Conservation (phyloP, 192 early-diverging fungal genomes). For the Chytriomyces sp. region DNA sequence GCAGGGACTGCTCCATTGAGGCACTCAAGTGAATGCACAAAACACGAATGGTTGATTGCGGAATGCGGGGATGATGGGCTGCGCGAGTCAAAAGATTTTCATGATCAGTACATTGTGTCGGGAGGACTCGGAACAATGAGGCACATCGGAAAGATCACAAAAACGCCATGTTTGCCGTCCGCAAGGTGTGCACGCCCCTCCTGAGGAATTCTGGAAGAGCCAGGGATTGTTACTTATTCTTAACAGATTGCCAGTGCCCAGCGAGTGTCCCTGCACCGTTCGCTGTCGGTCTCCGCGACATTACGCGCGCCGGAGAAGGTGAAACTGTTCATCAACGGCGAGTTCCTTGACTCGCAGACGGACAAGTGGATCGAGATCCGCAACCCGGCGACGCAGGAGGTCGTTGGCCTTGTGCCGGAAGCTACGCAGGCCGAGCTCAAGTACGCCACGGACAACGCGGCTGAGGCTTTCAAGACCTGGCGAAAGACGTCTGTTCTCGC, state of each 20-base stretch:
- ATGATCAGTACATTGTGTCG: too few relatives aligned
- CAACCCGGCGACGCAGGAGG: slow-evolving; percentile 92
- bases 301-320: not conserved
- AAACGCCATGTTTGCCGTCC: not conserved
- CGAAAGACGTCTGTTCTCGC: slow-evolving; percentile 77
- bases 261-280: not conserved
- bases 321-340: slow-evolving; percentile 83
- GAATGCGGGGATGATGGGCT: too few relatives aligned
- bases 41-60: too few relatives aligned
- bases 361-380: slow-evolving; percentile 84
- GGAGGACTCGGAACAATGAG: not conserved
- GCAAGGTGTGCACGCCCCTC: not conserved
- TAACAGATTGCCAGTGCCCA: not conserved
- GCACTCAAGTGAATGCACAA: too few relatives aligned
- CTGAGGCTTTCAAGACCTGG: slow-evolving; percentile 85
- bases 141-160: not conserved
- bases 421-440: slow-evolving; percentile 82
- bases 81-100: too few relatives aligned
- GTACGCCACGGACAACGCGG: slow-evolving; percentile 70
- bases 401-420: slow-evolving; percentile 86
- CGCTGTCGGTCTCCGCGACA: not conserved
- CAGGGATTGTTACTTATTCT: too few relatives aligned
- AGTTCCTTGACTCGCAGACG: slow-evolving; percentile 86
- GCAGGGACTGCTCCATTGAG: too few relatives aligned
- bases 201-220: not conserved